Conservation (phyloP, 164 flowering plant genomes). For the Magnolia kwangsiensis region DNA sequence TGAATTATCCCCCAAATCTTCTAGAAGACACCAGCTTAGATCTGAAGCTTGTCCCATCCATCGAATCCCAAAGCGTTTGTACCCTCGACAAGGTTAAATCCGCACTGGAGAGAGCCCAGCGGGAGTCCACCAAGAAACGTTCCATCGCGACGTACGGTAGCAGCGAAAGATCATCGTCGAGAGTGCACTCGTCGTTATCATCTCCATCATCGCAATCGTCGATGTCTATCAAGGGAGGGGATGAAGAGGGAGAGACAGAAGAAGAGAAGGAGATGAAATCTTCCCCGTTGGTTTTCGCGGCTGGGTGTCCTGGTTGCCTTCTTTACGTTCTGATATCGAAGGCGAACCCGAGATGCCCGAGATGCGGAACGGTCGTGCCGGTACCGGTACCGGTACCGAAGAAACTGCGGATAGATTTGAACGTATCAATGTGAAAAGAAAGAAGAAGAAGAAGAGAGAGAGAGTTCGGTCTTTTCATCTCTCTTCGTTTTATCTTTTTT, state of each 20-base stretch:
- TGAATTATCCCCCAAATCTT: conserved; percentile 39
- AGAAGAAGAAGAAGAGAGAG: not conserved
- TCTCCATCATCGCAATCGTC: conserved; percentile 24
- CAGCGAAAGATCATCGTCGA: conserved; percentile 15
- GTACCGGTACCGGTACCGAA: conserved; percentile 43
- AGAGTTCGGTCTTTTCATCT: not conserved
- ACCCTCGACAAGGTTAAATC: conserved; percentile 87
- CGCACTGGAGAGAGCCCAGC: conserved; percentile 75
- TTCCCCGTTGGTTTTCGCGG: conserved; percentile 34
- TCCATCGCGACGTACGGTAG: conserved; percentile 8
- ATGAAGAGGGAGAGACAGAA: conserved; percentile 17
- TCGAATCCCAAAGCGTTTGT: conserved; percentile 66
- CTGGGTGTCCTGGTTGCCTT: conserved; percentile 70
- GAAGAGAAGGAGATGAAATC: not conserved
- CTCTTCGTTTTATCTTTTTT: not conserved
- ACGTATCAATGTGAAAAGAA: conserved; percentile 12
- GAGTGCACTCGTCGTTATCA: not conserved
- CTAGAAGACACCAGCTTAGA: conserved; percentile 34
- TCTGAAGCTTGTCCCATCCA: conserved; percentile 47
- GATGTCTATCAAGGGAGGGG: conserved; percentile 29
- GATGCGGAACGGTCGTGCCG: conserved; percentile 52
- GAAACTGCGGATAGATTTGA: conserved; percentile 73
- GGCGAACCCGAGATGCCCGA: conserved; percentile 66
- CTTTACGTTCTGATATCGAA: conserved; percentile 63
- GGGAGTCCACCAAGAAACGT: conserved; percentile 32